A percentile compares a stretch with the other conserved stretches of the same genome.
phyloP scores from a whole-genome alignment of 2,329 filamentous ascomycete species.

The Tolypocladium ovalisporum region DNA sequence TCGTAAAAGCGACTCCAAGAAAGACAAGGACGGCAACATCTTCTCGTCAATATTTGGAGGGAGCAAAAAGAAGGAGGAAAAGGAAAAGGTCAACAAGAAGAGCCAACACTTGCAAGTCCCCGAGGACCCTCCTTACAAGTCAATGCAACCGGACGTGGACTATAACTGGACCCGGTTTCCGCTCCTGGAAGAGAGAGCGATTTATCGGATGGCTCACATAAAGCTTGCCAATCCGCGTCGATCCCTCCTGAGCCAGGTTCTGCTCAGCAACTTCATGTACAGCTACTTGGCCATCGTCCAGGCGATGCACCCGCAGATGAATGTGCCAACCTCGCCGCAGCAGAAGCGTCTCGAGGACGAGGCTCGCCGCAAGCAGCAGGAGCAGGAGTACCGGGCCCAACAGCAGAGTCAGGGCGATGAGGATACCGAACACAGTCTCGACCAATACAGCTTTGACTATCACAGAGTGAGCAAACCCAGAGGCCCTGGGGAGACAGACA shows the following conservation, averaged over 20 bases:
- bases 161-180: constrained; percentile 95
- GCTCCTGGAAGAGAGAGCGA: constrained; percentile 89
- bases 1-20: constrained; percentile 70
- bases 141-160: constrained; percentile 76
- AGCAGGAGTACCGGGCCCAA: constrained; percentile 36
- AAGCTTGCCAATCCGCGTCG: constrained; percentile 96
- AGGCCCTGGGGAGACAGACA: neutral
- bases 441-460: constrained; percentile 43
- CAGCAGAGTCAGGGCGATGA: constrained; percentile 33
- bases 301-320: constrained; percentile 94
- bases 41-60: constrained; percentile 90
- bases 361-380: constrained; percentile 36
- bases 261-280: constrained; percentile 99
- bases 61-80: constrained; percentile 75
- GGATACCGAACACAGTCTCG: constrained; percentile 34
- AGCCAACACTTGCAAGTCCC: constrained; percentile 63
- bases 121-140: constrained; percentile 63
- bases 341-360: constrained; percentile 52
- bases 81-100: constrained; percentile 65
- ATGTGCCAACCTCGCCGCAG: constrained; percentile 75
- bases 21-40: constrained; percentile 87
- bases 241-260: constrained; percentile 83
- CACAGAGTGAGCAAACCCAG: constrained; percentile 30
- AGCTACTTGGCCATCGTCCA: constrained; percentile 97
- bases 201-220: constrained; percentile 97